A percentile compares a stretch with the other conserved stretches of the same genome.
phyloP scores from a whole-genome alignment of 2,329 filamentous ascomycete species.

The Fusarium agapanthi region DNA sequence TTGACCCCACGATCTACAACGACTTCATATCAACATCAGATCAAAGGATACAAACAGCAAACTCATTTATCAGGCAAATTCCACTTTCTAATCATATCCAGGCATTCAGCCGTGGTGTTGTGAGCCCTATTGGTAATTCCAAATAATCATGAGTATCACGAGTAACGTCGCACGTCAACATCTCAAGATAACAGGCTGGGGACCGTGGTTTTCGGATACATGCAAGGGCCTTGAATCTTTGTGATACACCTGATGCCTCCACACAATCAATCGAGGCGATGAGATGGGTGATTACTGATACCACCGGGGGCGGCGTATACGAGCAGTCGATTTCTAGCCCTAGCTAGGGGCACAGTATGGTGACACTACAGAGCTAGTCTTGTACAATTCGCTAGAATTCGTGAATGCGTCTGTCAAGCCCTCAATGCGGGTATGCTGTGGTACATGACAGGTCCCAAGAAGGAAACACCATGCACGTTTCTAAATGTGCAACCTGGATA shows the following conservation, averaged over 20 bases:
- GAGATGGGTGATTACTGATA: not conserved
- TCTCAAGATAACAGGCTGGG: not conserved
- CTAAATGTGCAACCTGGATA: not conserved
- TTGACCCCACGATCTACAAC: not conserved
- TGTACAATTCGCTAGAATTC: not conserved
- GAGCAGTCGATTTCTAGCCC: not conserved
- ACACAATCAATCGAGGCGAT: no score
- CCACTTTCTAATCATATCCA: accelerated
- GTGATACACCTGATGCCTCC: no score
- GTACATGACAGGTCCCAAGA: not conserved
- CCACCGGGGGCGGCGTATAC: not conserved
- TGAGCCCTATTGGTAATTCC: not conserved
- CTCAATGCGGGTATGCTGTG: not conserved
- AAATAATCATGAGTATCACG: not conserved
- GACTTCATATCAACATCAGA: not conserved
- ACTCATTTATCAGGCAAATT: no score
- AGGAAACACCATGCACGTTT: not conserved
- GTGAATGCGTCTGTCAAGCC: not conserved
- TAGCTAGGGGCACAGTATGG: not conserved
- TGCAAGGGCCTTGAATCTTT: not conserved
- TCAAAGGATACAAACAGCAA: not conserved
- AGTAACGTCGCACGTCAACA: not conserved
- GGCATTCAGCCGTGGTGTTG: accelerated
- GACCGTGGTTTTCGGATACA: not conserved
- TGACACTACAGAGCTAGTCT: not conserved